Evolutionary conservation across 2,329 filamentous ascomycete genomes (phyloP), one percentile per base, ranked within the genome.

Genomic region (Pyricularia grisea): DNA sequence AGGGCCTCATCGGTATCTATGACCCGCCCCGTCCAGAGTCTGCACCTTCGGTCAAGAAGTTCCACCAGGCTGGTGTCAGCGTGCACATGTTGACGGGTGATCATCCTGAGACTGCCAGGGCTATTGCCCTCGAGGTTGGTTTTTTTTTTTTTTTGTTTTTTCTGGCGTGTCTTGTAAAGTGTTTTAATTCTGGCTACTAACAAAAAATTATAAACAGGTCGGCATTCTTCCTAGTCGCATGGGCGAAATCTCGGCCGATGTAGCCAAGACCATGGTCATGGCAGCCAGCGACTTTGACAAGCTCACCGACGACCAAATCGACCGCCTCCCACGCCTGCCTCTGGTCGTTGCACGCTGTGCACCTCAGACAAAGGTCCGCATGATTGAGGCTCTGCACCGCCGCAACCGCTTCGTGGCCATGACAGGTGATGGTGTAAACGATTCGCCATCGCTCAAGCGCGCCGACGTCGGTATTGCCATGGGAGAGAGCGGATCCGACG

Each of bases 341-440:
- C 77, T 89, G 10, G 87, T 89, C 11, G 85, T 88, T 67, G 87
- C 87, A 67, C 82, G 87, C 28, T 89, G 87, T 73, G 85, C 86
- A 3, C 87, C 87, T 0, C 82, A 84, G 67, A 89, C 87, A 11
- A 89, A 90, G 73, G 86, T 88, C 25, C 83, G 87, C 68, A 89
- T 90, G 87, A 88, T 89, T 69, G 88, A 91, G 72, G 89, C 89
- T 20, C 84, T 92, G 27, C 88, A 90, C 74, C 81, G 87, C 30
- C 83, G 87, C 67, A 81, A 82, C 64, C 80, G 81, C 31, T 89
- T 87, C 74, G 89, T 87, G 12, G 90, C 88, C 50, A 90, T 92
- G 14, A 92, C 90, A n/a, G 90, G 90, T 33, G 90, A 93, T 70
- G 88, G 88, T 61, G 88, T 90, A 65, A 90, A 91, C 73, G 88